Evolutionary conservation across 192 early-diverging fungal genomes (phyloP).

Genomic region (Pilobolus umbonatus): DNA sequence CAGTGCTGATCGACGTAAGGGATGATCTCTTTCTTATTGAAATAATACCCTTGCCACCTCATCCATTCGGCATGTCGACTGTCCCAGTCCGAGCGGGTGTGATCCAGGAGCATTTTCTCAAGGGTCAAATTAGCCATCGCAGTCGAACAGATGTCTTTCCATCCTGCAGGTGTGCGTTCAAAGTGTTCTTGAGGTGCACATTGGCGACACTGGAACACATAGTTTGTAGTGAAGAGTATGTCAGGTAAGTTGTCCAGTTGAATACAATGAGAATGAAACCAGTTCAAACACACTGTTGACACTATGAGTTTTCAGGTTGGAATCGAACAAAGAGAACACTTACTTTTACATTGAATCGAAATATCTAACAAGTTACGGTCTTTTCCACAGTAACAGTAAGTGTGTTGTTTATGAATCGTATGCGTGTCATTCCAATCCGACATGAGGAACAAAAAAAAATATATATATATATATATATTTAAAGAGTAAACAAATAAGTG

Average conservation of each 20-base stretch:
- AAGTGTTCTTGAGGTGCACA: constrained; percentile 47
- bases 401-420: constrained; percentile 53
- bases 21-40: constrained; percentile 62
- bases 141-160: constrained; percentile 62
- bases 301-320: not conserved
- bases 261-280: constrained; percentile 59
- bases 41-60: constrained; percentile 50
- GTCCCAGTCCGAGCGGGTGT: constrained; percentile 21
- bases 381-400: constrained; percentile 67
- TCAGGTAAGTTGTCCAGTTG: constrained; percentile 36
- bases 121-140: constrained; percentile 60
- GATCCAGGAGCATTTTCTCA: constrained; percentile 37
- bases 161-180: constrained; percentile 55
- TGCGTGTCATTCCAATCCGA: constrained; percentile 62
- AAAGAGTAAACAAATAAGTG: too few relatives aligned
- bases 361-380: constrained; percentile 54
- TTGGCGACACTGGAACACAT: constrained; percentile 48
- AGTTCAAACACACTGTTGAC: constrained; percentile 52
- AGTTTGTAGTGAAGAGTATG: constrained; percentile 60
- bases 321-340: not conserved
- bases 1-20: constrained; percentile 63
- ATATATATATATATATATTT: too few relatives aligned
- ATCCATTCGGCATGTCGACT: constrained; percentile 38
- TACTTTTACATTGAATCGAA: constrained; percentile 54
- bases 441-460: too few relatives aligned